Evolutionary conservation across 78 protist genomes (phyloP).

Genomic region (Tieghemostelium lacteum): DNA sequence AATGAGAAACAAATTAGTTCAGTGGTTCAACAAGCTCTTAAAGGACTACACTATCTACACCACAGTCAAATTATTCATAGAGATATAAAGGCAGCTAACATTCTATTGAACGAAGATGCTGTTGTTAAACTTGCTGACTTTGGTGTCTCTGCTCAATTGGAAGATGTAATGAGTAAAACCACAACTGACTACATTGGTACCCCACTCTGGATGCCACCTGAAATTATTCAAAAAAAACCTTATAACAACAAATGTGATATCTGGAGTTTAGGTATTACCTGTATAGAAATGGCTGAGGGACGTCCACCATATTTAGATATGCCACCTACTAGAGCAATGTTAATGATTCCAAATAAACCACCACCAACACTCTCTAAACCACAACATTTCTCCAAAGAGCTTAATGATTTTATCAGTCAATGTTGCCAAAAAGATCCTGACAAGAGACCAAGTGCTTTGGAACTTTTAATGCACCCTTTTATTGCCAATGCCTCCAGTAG

Average conservation of each 20-base stretch:
- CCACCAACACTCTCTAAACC: slow-evolving; percentile 83
- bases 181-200: slow-evolving; percentile 60
- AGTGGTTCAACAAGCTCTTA: slow-evolving; percentile 52
- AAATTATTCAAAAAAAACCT: slow-evolving; percentile 47
- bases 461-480: slow-evolving; percentile 52
- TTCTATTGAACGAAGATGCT: slow-evolving; percentile 57
- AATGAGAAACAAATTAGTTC: slow-evolving; percentile 48
- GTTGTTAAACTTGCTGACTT: slow-evolving; percentile 80
- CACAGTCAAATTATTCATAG: slow-evolving; percentile 63
- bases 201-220: slow-evolving; percentile 84
- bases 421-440: slow-evolving; percentile 88
- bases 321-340: slow-evolving; percentile 73
- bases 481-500: slow-evolving; percentile 1
- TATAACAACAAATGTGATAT: slow-evolving; percentile 79
- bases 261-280: slow-evolving; percentile 73
- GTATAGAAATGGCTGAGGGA: slow-evolving; percentile 76
- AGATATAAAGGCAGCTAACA: slow-evolving; percentile 84
- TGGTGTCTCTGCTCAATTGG: slow-evolving; percentile 73
- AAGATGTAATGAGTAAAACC: slow-evolving; percentile 15
- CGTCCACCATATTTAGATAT: slow-evolving; percentile 47
- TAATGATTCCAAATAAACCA: slow-evolving; percentile 84
- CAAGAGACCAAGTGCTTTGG: slow-evolving; percentile 80
- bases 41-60: slow-evolving; percentile 79
- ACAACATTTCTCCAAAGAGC: slow-evolving; percentile 48
- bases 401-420: slow-evolving; percentile 80